phyloP scores from a whole-genome alignment of 2,329 filamentous ascomycete genomes.

The Aureobasidium sp. region DNA sequence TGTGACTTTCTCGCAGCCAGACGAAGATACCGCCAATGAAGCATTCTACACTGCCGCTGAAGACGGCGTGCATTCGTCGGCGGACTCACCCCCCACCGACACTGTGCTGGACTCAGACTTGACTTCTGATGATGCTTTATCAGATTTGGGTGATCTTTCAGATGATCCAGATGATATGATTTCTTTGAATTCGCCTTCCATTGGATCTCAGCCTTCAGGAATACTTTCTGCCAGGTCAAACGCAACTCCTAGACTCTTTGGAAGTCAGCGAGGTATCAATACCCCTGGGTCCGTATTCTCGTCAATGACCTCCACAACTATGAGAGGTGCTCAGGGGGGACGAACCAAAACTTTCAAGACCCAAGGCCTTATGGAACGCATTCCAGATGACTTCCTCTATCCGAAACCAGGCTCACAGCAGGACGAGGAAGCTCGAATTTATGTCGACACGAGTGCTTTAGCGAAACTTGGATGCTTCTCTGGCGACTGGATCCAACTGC shows the following conservation, averaged over 20 bases:
- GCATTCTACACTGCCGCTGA: constrained; percentile 90
- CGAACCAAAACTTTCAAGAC: constrained; percentile 78
- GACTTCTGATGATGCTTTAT: constrained; percentile 31
- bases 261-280: constrained; percentile 65
- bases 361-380: constrained; percentile 63
- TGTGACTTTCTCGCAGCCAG: constrained; percentile 41
- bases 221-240: constrained; percentile 72
- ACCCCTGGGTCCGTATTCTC: constrained; percentile 88
- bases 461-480: constrained; percentile 93
- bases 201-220: constrained; percentile 71
- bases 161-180: constrained; percentile 96
- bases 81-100: constrained; percentile 15
- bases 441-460: constrained; percentile 79
- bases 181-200: constrained; percentile 69
- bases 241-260: constrained; percentile 70
- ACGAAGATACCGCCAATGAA: constrained; percentile 79
- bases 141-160: constrained; percentile 64
- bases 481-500: constrained; percentile 89
- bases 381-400: constrained; percentile 73
- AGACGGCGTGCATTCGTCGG: constrained; percentile 40
- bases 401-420: constrained; percentile 80
- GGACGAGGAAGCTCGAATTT: constrained; percentile 77
- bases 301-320: constrained; percentile 76
- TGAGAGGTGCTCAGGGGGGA: constrained; percentile 59
- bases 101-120: constrained; percentile 25